Conservation (phyloP, 192 early-diverging fungal genomes). For the Gonapodya sp. region DNA sequence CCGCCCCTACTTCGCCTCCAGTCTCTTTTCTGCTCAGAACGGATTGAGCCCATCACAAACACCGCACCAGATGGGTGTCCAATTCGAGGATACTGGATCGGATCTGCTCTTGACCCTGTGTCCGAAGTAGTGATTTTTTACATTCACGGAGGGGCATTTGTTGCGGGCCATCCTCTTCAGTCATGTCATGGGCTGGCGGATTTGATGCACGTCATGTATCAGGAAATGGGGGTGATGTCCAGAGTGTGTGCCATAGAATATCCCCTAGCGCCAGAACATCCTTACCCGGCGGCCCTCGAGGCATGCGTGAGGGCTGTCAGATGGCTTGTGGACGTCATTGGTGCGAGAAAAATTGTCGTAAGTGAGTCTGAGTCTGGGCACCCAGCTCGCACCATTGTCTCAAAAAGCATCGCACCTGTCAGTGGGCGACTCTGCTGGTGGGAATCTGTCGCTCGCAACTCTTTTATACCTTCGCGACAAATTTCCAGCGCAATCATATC, state of each 20-base stretch:
- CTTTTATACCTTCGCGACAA: not conserved
- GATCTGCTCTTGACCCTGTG: not conserved
- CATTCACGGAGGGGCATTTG: not conserved
- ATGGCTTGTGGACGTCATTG: not conserved
- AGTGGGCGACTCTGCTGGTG: not conserved
- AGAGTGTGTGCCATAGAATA: not conserved
- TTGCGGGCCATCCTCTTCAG: not conserved
- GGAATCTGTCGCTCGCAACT: not conserved
- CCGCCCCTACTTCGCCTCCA: not conserved
- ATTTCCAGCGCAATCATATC: not conserved
- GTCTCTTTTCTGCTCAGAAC: not conserved
- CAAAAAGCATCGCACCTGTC: not conserved
- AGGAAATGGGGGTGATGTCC: not conserved
- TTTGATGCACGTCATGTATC: not conserved
- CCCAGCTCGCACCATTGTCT: not conserved
- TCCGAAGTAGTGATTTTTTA: not conserved
- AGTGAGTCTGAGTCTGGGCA: not conserved
- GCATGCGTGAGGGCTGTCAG: not conserved
- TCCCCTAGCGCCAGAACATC: not conserved
- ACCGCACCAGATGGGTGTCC: not conserved
- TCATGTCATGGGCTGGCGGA: not conserved
- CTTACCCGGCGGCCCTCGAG: not conserved
- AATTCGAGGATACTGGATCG: not conserved
- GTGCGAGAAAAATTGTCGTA: not conserved
- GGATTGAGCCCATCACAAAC: not conserved